Evolutionary conservation across 164 flowering plant genomes (phyloP), one percentile per base, ranked within the genome.

Genomic region (Chloranthus sessilifolius): DNA sequence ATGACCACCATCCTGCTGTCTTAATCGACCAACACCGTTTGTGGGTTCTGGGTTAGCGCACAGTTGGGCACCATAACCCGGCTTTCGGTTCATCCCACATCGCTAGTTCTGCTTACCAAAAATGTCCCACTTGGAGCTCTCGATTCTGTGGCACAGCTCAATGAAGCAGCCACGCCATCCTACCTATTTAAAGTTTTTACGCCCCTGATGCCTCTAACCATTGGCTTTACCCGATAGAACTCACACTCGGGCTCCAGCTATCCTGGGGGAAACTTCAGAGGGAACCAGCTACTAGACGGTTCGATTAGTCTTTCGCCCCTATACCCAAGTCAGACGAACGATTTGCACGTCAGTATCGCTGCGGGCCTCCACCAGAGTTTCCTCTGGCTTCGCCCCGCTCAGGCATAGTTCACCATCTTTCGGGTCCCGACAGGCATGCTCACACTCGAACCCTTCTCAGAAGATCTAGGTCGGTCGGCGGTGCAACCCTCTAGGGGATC

Each of bases 31-130:
- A 5, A 30, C 34, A 30, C 34, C 34, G 7, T 30, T 30, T 30
- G 34, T 30, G 34, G 34, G 34, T 30, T 30, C 10, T 30, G 34
- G 34, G 34, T 30, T 30, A 30, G 34, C 44, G 44, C 27, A 37
- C 37, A 43, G 47, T 56, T 46, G 38, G 68, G 68, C 49, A 52
- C 59, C 50, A 15, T 58, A 65, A 43, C 60, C 64, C 49, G 43
- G 35, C 58, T 48, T 65, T 37, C 61, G 48, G 61, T 65, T 59
- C 69, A 60, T 65, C 65, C 60, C 55, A 52, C 65, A 65, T 59
- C 56, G 59, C 60, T 55, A 65, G 47, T 43, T 43, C 47, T 16
- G 47, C 47, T 43, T 43, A 66, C 71, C 65, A 70, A 70, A 56
- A 64, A 56, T 30, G 34, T 5, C 34, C 34, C 34, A 30, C n/a